Conservation (phyloP, 768 basidiomycete species). For the Xerocomellus amylosporus region DNA sequence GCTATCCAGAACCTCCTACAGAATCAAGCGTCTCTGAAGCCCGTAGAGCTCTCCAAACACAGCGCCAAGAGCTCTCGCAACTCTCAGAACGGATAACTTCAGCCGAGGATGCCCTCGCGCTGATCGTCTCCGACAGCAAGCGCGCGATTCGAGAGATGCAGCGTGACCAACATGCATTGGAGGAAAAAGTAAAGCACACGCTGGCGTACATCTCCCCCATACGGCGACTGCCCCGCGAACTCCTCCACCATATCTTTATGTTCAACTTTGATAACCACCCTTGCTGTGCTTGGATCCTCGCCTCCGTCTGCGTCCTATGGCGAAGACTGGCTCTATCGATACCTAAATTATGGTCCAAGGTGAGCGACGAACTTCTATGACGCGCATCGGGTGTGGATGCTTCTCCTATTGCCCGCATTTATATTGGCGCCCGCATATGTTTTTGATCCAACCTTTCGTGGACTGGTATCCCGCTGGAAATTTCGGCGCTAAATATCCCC, state of each 20-base stretch:
- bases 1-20: constrained; percentile 60
- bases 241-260: constrained; percentile 71
- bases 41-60: constrained; percentile 40
- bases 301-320: constrained; percentile 68
- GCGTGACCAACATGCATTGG: constrained; percentile 45
- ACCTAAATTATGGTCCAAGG: constrained; percentile 77
- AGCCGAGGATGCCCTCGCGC: constrained; percentile 55
- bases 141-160: constrained; percentile 53
- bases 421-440: constrained; percentile 17
- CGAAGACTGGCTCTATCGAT: constrained; percentile 60
- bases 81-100: constrained; percentile 48
- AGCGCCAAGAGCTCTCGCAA: constrained; percentile 23
- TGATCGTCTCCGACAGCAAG: constrained; percentile 55
- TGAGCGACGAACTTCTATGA: constrained; percentile 33
- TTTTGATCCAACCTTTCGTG: not conserved
- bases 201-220: constrained; percentile 73
- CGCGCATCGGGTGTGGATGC: not conserved
- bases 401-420: constrained; percentile 2
- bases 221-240: constrained; percentile 64
- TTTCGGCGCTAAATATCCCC: constrained; percentile 1
- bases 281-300: constrained; percentile 74
- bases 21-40: constrained; percentile 51
- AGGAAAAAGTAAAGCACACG: constrained; percentile 47
- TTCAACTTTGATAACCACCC: constrained; percentile 67
- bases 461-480: not conserved